Evolutionary conservation across 164 flowering plant genomes (phyloP).

Genomic region (Aristolochia fimbriata): DNA sequence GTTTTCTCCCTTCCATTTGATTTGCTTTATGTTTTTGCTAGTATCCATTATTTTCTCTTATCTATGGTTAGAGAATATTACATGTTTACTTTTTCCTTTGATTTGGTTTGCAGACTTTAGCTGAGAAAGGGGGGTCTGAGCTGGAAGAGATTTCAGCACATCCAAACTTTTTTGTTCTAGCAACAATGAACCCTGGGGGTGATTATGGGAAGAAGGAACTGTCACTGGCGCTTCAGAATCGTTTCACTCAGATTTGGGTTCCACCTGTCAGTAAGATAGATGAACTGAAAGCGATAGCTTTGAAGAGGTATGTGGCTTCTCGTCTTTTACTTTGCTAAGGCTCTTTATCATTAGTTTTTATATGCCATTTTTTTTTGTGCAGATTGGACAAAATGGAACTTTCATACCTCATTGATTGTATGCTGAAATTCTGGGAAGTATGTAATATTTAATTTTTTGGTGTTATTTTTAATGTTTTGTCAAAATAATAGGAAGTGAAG

Average conservation of each 20-base stretch:
- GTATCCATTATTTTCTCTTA: neutral
- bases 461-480: no score
- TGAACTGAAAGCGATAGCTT: conserved; percentile 75
- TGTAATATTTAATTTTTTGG: conserved; percentile 1
- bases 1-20: neutral
- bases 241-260: conserved; percentile 99
- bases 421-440: conserved; percentile 80
- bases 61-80: neutral
- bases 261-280: conserved; percentile 49
- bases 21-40: neutral
- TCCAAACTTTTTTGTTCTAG: conserved; percentile 67
- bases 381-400: conserved; percentile 38
- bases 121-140: conserved; percentile 84
- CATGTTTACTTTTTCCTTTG: neutral
- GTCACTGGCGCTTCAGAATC: conserved; percentile 94
- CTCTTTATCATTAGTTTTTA: neutral
- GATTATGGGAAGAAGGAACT: conserved; percentile 97
- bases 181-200: conserved; percentile 99
- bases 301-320: conserved; percentile 29
- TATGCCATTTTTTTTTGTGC: conserved; percentile 9
- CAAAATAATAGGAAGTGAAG: no score
- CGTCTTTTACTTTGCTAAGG: neutral
- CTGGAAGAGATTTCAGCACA: conserved; percentile 65
- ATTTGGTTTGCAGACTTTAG: conserved; percentile 47
- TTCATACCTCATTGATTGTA: conserved; percentile 32